Evolutionary conservation across 331 rosid species (phyloP).

Genomic region (Pyracantha coccinea): DNA sequence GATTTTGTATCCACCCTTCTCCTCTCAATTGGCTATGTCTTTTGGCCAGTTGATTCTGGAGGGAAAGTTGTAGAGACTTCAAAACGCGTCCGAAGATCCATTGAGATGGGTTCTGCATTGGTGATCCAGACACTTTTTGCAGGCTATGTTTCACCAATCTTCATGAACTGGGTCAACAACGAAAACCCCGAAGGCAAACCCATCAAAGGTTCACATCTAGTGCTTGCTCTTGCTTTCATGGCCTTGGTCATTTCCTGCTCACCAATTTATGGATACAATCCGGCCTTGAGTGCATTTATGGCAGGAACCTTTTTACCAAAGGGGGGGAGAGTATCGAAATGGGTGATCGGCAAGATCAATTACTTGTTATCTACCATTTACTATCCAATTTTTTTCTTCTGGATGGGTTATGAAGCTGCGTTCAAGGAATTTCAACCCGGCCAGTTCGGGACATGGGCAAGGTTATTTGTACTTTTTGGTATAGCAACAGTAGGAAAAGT

Average conservation of each 20-base stretch:
- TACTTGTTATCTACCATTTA: constrained; percentile 55
- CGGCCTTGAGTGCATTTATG: constrained; percentile 76
- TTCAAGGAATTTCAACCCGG: constrained; percentile 26
- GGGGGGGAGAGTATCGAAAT: constrained; percentile 84
- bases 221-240: constrained; percentile 77
- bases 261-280: constrained; percentile 44
- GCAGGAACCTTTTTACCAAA: constrained; percentile 77
- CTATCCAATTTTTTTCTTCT: constrained; percentile 82
- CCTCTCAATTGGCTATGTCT: constrained; percentile 53
- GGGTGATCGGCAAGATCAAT: constrained; percentile 70
- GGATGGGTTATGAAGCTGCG: constrained; percentile 81
- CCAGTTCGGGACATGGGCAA: constrained; percentile 42
- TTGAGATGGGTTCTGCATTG: constrained; percentile 30
- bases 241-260: constrained; percentile 50
- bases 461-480: constrained; percentile 25
- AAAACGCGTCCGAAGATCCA: not conserved
- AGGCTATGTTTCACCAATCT: constrained; percentile 52
- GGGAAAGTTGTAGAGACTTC: not conserved
- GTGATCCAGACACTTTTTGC: constrained; percentile 38
- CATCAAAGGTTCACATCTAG: constrained; percentile 74
- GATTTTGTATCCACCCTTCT: constrained; percentile 63
- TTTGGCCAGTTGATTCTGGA: constrained; percentile 19
- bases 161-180: constrained; percentile 82
- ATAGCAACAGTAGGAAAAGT: constrained; percentile 54
- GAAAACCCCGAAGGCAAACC: constrained; percentile 94